A percentile compares a stretch with the other conserved stretches of the same genome.
Conservation (phyloP, 2,329 filamentous ascomycete species). For the Fusarium avenaceum region DNA sequence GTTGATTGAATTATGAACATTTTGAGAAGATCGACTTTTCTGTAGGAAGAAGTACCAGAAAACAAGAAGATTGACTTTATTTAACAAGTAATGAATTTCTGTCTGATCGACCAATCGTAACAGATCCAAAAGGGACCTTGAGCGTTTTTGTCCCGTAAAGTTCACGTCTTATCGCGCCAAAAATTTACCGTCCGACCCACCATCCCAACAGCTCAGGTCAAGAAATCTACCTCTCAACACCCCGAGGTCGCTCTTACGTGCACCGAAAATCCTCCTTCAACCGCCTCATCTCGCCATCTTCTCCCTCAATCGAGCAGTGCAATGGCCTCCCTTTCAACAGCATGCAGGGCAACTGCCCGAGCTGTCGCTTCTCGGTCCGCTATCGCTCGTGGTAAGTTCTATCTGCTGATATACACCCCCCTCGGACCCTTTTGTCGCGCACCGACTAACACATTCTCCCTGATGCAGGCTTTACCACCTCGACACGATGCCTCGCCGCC, state of each 20-base stretch:
- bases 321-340: conserved; percentile 77
- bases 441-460: conserved; percentile 39
- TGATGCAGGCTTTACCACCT: conserved; percentile 72
- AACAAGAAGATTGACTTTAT: not conserved
- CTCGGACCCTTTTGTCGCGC: conserved; percentile 46
- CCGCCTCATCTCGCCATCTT: conserved; percentile 40
- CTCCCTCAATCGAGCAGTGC: conserved; percentile 47
- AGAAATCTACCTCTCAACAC: conserved; percentile 42
- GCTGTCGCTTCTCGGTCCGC: conserved; percentile 64
- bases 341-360: conserved; percentile 74
- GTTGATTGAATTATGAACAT: conserved; percentile 1
- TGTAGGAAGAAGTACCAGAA: not conserved
- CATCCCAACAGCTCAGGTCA: conserved; percentile 37
- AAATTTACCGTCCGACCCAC: conserved; percentile 53
- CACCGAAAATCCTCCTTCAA: conserved; percentile 34
- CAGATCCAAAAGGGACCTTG: not conserved
- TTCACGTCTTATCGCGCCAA: conserved; percentile 44
- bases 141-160: conserved; percentile 26
- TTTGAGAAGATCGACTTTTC: not conserved
- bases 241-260: conserved; percentile 43
- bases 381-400: conserved; percentile 68
- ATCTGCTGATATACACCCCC: conserved; percentile 25
- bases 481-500: conserved; percentile 74
- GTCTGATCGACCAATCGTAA: not conserved
- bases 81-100: not conserved